phyloP scores from a whole-genome alignment of 2,329 filamentous ascomycete species.

The Trichoderma atrobrunneum region DNA sequence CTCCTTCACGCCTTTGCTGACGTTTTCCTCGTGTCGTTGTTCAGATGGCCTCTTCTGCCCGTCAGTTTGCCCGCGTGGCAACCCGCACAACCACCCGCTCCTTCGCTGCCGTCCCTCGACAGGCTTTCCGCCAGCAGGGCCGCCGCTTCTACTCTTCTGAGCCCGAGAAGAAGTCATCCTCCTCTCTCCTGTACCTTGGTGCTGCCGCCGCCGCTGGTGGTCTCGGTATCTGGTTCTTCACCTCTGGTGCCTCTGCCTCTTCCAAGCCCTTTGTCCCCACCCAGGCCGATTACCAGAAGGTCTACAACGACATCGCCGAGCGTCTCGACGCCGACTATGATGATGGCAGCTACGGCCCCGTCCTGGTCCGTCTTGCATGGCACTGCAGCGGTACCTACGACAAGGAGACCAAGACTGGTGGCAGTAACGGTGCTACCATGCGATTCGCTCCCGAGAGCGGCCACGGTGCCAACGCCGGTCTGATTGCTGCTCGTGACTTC shows the following conservation, averaged over 20 bases:
- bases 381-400: constrained; percentile 93
- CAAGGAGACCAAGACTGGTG: constrained; percentile 80
- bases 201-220: constrained; percentile 59
- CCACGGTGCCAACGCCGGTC: constrained; percentile 91
- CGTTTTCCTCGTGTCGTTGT: not conserved
- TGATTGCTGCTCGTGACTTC: constrained; percentile 85
- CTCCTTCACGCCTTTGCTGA: not conserved
- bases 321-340: constrained; percentile 90
- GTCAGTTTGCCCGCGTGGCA: constrained; percentile 56
- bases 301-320: constrained; percentile 83
- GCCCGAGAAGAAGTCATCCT: constrained; percentile 51
- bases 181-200: constrained; percentile 56
- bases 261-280: constrained; percentile 67
- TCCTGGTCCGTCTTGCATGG: constrained; percentile 88
- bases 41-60: constrained; percentile 44
- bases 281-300: constrained; percentile 88
- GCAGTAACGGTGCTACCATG: constrained; percentile 97
- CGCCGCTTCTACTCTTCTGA: constrained; percentile 79
- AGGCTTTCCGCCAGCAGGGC: constrained; percentile 69
- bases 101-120: constrained; percentile 59
- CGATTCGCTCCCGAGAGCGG: constrained; percentile 83
- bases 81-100: constrained; percentile 57
- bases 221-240: constrained; percentile 65
- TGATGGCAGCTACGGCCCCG: constrained; percentile 92
- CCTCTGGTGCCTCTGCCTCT: constrained; percentile 49